phyloP scores from a whole-genome alignment of 306 rosid species.

The Vigna trinervia region DNA sequence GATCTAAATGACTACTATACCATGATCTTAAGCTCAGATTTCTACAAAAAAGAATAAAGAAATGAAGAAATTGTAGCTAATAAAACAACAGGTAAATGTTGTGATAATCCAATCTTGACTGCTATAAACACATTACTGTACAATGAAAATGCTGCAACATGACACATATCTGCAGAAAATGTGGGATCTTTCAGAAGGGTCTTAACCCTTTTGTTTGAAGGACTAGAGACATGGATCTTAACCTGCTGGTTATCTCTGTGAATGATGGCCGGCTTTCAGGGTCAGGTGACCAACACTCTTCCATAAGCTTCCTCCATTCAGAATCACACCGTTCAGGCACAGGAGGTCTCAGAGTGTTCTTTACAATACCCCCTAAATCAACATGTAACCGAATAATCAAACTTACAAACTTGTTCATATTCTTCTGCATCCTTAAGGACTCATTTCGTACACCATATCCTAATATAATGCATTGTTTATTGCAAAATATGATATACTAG shows the following conservation, averaged over 20 bases:
- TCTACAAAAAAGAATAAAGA: conserved; percentile 56
- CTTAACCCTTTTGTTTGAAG: conserved; percentile 54
- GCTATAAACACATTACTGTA: conserved; percentile 41
- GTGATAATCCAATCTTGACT: conserved; percentile 21
- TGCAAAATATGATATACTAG: too few relatives aligned
- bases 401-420: conserved; percentile 20
- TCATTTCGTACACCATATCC: too few relatives aligned
- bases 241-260: conserved; percentile 64
- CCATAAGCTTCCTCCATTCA: conserved; percentile 76
- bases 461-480: too few relatives aligned
- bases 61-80: conserved; percentile 48
- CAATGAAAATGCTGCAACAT: conserved; percentile 31
- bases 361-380: conserved; percentile 71
- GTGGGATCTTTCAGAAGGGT: conserved; percentile 44
- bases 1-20: conserved; percentile 46
- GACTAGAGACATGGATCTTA: conserved; percentile 63
- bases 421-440: not conserved
- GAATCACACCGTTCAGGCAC: conserved; percentile 69
- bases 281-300: conserved; percentile 77
- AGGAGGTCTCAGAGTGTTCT: conserved; percentile 74
- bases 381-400: conserved; percentile 33
- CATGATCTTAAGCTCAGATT: conserved; percentile 45
- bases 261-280: conserved; percentile 73
- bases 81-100: not conserved
- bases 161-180: conserved; percentile 25